phyloP scores from a whole-genome alignment of 1,139 yeast genomes.

The Candida labiduridarum region DNA sequence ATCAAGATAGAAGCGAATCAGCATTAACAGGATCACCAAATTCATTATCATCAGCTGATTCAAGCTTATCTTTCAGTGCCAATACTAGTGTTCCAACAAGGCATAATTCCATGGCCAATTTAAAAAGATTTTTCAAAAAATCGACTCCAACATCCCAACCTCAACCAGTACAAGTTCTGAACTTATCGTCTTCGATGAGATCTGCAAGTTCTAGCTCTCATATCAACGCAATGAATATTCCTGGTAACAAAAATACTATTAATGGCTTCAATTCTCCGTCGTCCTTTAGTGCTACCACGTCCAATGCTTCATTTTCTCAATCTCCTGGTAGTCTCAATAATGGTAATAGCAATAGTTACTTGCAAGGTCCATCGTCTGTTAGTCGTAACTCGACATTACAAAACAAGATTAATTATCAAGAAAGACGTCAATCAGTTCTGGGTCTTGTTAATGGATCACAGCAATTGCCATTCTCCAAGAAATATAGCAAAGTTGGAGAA shows the following conservation, averaged over 20 bases:
- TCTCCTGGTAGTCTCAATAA: conserved; percentile 27
- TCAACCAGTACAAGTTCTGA: conserved; percentile 31
- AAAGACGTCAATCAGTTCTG: conserved; percentile 44
- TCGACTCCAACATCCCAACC: conserved; percentile 32
- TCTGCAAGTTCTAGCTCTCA: conserved; percentile 23
- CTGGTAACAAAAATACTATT: conserved; percentile 15
- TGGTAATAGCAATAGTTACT: not conserved
- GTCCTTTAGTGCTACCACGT: conserved; percentile 32
- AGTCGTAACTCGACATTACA: conserved; percentile 33
- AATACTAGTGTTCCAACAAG: conserved; percentile 28
- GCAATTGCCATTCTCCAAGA: conserved; percentile 62
- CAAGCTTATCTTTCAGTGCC: conserved; percentile 23
- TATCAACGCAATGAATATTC: conserved; percentile 16
- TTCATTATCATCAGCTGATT: conserved; percentile 42
- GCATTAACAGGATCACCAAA: conserved; percentile 29
- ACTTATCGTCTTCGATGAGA: conserved; percentile 45
- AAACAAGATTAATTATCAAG: conserved; percentile 35
- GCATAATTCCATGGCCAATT: conserved; percentile 77
- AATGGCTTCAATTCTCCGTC: conserved; percentile 9
- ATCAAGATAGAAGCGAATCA: conserved; percentile 28
- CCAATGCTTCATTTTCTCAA: conserved; percentile 35
- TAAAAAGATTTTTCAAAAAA: conserved; percentile 62
- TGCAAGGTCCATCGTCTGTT: conserved; percentile 20
- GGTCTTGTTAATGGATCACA: conserved; percentile 30
- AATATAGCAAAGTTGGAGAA: conserved; percentile 83